These are phyloP conservation scores for Magnaporthales sp. DNA, from an alignment of 2,329 filamentous ascomycete genomes.

Conservation along the genomic window DNA sequence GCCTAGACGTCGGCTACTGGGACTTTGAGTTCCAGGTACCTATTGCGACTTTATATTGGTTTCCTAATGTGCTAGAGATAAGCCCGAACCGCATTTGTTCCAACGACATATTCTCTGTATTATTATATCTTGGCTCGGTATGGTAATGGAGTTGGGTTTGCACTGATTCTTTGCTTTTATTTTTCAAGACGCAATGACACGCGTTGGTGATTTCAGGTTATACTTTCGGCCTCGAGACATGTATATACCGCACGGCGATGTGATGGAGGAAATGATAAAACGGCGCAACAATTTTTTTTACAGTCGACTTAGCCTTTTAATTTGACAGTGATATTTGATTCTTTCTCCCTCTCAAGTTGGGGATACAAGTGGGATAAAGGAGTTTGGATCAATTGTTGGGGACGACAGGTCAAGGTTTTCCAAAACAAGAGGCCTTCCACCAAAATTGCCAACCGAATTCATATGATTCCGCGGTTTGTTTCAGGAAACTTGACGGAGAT, in stretches of 20 bases:
- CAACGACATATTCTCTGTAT: not conserved
- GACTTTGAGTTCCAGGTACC: not conserved
- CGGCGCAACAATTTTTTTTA: not conserved
- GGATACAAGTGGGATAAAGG: no score
- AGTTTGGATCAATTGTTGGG: no score
- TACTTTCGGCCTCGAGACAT: not conserved
- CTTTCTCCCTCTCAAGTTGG: no score
- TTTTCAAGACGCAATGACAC: not conserved
- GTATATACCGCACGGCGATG: not conserved
- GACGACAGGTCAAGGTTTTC: no score
- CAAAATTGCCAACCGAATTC: not conserved
- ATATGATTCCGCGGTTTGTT: not conserved
- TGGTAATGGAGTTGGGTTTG: not conserved
- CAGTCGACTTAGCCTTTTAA: not conserved
- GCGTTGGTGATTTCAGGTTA: not conserved
- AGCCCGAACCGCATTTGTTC: no score
- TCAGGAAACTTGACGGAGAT: not conserved
- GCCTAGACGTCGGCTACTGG: not conserved
- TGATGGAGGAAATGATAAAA: not conserved
- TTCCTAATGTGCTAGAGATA: not conserved
- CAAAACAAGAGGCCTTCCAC: not conserved
- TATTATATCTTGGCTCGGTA: not conserved
- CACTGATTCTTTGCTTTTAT: not conserved
- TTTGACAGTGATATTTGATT: not conserved
- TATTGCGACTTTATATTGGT: not conserved